A percentile compares a stretch with the other conserved stretches of the same genome.
phyloP scores from a whole-genome alignment of 2,329 filamentous ascomycete genomes.

The Epichloe scottii region DNA sequence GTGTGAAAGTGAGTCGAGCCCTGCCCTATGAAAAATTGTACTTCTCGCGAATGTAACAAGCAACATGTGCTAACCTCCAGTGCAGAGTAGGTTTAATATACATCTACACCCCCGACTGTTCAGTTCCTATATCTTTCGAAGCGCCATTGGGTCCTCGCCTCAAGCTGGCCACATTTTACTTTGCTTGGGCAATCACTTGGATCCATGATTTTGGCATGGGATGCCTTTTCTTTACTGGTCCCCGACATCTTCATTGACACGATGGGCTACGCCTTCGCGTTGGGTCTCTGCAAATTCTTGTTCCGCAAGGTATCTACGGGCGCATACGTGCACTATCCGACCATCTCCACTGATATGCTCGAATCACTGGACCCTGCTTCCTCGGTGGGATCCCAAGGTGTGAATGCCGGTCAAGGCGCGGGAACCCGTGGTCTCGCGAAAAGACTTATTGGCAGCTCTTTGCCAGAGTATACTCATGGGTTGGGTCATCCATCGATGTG shows the following conservation, averaged over 20 bases:
- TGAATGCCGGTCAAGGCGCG: slow-evolving; percentile 72
- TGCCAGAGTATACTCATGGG: slow-evolving; percentile 66
- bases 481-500: slow-evolving; percentile 74
- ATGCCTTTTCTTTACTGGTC: slow-evolving; percentile 82
- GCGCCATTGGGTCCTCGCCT: slow-evolving; percentile 72
- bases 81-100: slow-evolving; percentile 83
- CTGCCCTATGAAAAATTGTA: not conserved
- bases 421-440: slow-evolving; percentile 62
- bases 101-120: slow-evolving; percentile 66
- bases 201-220: slow-evolving; percentile 75
- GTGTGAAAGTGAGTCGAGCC: slow-evolving; percentile 49
- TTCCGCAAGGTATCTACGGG: slow-evolving; percentile 73
- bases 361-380: slow-evolving; percentile 58
- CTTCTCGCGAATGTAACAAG: too few relatives aligned
- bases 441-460: slow-evolving; percentile 79
- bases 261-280: slow-evolving; percentile 91
- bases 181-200: slow-evolving; percentile 88
- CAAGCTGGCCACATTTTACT: slow-evolving; percentile 84
- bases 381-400: slow-evolving; percentile 48
- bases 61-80: not conserved
- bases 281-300: slow-evolving; percentile 69
- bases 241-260: slow-evolving; percentile 95
- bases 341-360: slow-evolving; percentile 97
- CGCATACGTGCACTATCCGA: slow-evolving; percentile 96
- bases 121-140: slow-evolving; percentile 86